These are phyloP conservation scores for Chlamydomonas sp. DNA, from an alignment of 139 green algal species.

Conservation along the genomic window DNA sequence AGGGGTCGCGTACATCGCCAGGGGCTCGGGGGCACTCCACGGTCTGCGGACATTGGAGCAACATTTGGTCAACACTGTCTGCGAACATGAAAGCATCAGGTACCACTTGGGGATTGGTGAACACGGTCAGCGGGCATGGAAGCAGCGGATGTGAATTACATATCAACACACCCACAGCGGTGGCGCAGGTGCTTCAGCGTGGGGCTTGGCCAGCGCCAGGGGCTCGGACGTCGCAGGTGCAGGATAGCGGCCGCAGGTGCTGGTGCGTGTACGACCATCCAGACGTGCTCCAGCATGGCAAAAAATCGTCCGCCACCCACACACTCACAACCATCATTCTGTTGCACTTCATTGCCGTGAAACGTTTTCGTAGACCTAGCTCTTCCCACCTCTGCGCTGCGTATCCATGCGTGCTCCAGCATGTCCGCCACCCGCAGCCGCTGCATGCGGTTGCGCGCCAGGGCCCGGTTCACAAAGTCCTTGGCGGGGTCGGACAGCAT, in stretches of 20 bases:
- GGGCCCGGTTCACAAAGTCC: conserved; percentile 22
- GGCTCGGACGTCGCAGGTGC: too few relatives aligned
- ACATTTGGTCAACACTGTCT: not conserved
- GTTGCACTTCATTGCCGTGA: too few relatives aligned
- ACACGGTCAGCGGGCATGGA: not conserved
- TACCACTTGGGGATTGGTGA: too few relatives aligned
- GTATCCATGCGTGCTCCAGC: conserved; percentile 34
- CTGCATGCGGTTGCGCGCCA: conserved; percentile 12
- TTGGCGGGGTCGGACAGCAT: conserved; percentile 32
- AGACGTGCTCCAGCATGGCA: too few relatives aligned
- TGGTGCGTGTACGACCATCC: too few relatives aligned
- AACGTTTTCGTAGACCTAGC: too few relatives aligned
- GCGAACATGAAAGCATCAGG: not conserved
- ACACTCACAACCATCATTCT: not conserved
- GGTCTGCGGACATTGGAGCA: not conserved
- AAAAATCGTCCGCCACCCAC: too few relatives aligned
- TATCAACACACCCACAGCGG: not conserved
- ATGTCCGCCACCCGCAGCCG: conserved; percentile 17
- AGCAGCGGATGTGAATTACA: not conserved
- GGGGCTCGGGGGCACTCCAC: conserved; percentile 11
- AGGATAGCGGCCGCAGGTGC: too few relatives aligned
- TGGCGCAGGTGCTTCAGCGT: too few relatives aligned
- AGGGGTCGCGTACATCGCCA: conserved; percentile 15
- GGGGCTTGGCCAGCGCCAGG: too few relatives aligned
- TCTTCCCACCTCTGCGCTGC: not conserved